Conservation (phyloP, 805 yeast genomes). For the Tetrapisispora pingtungensis region DNA sequence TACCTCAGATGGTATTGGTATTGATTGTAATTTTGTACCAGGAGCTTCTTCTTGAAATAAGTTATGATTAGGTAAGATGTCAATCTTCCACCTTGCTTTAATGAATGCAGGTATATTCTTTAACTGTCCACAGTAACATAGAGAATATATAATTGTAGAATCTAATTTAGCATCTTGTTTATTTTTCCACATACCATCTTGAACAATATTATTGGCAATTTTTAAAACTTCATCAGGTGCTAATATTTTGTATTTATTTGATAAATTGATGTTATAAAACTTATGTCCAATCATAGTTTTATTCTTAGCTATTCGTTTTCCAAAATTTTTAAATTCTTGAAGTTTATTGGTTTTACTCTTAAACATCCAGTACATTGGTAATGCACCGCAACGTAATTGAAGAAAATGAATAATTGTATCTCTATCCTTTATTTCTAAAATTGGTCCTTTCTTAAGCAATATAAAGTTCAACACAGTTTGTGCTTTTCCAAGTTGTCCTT, state of each 20-base stretch:
- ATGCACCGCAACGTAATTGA: conserved; percentile 23
- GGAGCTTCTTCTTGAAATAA: neutral
- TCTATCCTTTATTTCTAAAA: conserved; percentile 7
- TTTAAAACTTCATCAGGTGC: conserved; percentile 9
- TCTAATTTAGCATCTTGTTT: conserved; percentile 10
- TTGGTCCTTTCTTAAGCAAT: conserved; percentile 7
- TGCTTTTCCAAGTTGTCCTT: conserved; percentile 18
- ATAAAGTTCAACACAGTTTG: conserved; percentile 13
- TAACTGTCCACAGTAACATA: conserved; percentile 16
- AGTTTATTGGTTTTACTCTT: neutral
- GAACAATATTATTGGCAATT: conserved; percentile 7
- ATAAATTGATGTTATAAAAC: neutral
- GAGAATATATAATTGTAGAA: conserved; percentile 17
- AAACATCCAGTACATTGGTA: conserved; percentile 9
- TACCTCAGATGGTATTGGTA: conserved; percentile 13
- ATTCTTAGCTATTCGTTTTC: neutral
- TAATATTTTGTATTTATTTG: conserved; percentile 4
- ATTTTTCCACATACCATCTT: conserved; percentile 5
- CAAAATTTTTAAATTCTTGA: neutral
- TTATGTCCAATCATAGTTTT: neutral
- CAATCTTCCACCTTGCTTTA: conserved; percentile 2
- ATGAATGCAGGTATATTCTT: neutral
- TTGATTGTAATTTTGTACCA: neutral
- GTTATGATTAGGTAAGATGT: neutral
- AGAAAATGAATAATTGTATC: conserved; percentile 14